Percentiles rank a stretch among this genome's conserved stretches.
Conservation (phyloP, 1,284 basidiomycete species). For the Apiotrichum veenhuisii region DNA sequence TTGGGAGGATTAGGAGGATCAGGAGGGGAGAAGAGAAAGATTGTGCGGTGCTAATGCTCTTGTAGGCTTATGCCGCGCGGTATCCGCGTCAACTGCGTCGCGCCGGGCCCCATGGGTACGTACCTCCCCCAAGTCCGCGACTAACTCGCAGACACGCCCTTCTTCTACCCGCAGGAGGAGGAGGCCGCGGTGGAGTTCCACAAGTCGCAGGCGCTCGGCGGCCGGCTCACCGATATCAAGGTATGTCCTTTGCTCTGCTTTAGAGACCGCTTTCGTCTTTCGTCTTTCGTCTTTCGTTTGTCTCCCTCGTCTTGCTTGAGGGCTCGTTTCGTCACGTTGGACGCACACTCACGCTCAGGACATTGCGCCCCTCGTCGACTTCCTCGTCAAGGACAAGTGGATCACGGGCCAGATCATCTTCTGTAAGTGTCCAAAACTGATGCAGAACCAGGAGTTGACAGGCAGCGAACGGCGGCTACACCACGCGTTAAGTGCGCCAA, state of each 20-base stretch:
- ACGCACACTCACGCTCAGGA: constrained; percentile 2
- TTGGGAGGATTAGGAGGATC: no score
- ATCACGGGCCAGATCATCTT: constrained; percentile 21
- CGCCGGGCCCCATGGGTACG: constrained; percentile 20
- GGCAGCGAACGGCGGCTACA: constrained; percentile 23
- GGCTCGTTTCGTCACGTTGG: no score
- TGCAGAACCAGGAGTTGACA: neutral
- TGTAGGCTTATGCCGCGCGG: constrained; percentile 14
- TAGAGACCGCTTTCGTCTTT: no score
- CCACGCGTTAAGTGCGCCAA: constrained; percentile 20
- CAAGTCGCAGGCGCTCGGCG: constrained; percentile 13
- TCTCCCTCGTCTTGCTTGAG: neutral
- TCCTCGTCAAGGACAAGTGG: constrained; percentile 19
- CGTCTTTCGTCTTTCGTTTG: no score
- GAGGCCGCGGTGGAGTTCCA: constrained; percentile 21
- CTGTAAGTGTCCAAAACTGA: constrained; percentile 12
- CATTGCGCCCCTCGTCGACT: constrained; percentile 19
- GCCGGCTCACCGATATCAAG: constrained; percentile 20
- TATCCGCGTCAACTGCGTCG: constrained; percentile 21
- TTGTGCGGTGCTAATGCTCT: no score
- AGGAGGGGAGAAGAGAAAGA: no score
- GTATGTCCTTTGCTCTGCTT: neutral
- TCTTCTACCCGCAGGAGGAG: constrained; percentile 18
- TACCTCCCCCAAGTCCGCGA: neutral
- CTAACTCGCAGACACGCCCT: constrained; percentile 18